A percentile compares a stretch with the other conserved stretches of the same genome.
phyloP scores from a whole-genome alignment of 495 filamentous ascomycete species.

The Hypoxylon cercidicola region DNA sequence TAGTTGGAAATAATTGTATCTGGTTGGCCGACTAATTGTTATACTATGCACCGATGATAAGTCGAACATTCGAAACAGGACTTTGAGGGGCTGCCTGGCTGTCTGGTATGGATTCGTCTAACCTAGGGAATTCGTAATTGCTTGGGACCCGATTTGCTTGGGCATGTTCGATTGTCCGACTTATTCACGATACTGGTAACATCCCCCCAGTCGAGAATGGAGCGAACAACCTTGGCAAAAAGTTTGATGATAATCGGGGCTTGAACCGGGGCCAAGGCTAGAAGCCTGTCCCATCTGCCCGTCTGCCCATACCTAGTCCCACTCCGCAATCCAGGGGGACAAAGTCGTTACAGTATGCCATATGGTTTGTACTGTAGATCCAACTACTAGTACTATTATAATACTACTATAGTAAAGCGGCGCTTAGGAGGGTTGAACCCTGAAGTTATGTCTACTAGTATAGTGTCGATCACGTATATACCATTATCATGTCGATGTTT shows the following conservation, averaged over 20 bases:
- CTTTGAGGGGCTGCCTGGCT: background rate
- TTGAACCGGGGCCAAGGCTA: conserved; percentile 8
- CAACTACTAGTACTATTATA: background rate
- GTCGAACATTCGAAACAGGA: background rate
- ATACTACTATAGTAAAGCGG: no score
- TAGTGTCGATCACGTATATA: background rate
- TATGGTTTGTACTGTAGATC: background rate
- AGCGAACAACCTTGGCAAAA: conserved; percentile 5
- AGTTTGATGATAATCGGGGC: conserved; percentile 41
- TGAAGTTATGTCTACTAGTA: background rate
- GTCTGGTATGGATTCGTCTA: no score
- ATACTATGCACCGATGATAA: background rate
- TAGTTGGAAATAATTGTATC: background rate
- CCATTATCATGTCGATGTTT: no score
- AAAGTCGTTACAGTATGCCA: no score
- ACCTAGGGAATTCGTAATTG: background rate
- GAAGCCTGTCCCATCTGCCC: background rate
- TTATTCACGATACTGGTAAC: no score
- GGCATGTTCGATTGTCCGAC: background rate
- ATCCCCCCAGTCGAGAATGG: no score
- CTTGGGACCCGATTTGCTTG: background rate
- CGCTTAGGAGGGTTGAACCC: background rate
- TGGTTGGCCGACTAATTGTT: background rate
- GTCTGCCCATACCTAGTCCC: conserved; percentile 2
- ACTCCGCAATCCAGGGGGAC: conserved; percentile 1